Evolutionary conservation across 805 yeast genomes (phyloP), one percentile per base, ranked within the genome.

Genomic region (Saturnispora besseyi): DNA sequence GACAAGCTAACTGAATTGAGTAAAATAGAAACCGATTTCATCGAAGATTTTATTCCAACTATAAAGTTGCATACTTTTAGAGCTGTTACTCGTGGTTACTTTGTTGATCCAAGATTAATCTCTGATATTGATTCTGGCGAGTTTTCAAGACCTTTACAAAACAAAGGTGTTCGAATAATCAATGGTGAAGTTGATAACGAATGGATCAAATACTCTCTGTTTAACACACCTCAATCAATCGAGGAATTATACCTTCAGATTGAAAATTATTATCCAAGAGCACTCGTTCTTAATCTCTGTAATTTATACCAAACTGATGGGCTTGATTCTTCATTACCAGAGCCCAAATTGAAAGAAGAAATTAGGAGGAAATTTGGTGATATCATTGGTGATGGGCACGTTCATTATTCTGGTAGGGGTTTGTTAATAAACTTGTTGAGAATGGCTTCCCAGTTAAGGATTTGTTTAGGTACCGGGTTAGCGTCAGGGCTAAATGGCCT

Each of bases 11-110:
- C 5, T 9, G 49, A 50, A 26, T 18, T 53, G n/a, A 51, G 56
- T 43, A 11, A 43, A 18, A 21, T 48, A n/a, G 51, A 48, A 30
- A 45, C 44, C 4, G 41, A 48, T 66, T 52, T 54, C 45, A 48
- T 56, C 37, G 60, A 58, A 44, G 58, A 55, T n/a, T 57, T 55
- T 40, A 51, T 57, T n/a, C 59, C 60, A 21, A 50, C 52, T 24
- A 40, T 57, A 24, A 49, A 48, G 26, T 46, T 52, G 44, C 60
- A 51, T 34, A 58, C 54, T 8, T 72, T 70, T 54, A 59, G 75
- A 55, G 73, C 74, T 9, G 67, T 67, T 24, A 63, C 72, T 1
- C 75, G 71, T 54, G 64, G 60, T 38, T 59, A 68, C 46, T 69
- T 72, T 57, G 64, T 72, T 12, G 50, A 67, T 1, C 46, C 59